Evolutionary conservation across 192 early-diverging fungal species (phyloP).

Genomic region (Spizellomyces punctatus): DNA sequence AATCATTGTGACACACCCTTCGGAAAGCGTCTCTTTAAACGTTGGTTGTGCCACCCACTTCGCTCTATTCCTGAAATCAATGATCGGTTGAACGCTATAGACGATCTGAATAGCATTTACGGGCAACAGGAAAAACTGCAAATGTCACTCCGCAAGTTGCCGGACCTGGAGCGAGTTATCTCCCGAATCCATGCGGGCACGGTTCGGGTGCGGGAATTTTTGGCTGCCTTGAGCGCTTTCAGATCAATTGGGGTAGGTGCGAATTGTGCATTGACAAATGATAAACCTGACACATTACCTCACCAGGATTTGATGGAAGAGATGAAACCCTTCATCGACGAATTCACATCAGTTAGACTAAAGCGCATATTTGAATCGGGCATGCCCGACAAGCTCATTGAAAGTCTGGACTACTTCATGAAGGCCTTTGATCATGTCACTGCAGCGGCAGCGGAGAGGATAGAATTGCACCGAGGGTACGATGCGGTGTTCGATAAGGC

Average conservation of each 20-base stretch:
- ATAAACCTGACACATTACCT: background rate
- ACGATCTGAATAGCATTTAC: constrained; percentile 65
- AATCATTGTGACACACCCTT: constrained; percentile 87
- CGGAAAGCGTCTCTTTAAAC: constrained; percentile 63
- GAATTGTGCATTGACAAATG: constrained; percentile 39
- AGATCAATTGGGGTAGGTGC: constrained; percentile 31
- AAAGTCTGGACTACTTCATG: constrained; percentile 70
- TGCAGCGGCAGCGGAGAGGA: constrained; percentile 45
- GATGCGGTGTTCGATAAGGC: constrained; percentile 82
- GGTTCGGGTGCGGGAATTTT: constrained; percentile 85
- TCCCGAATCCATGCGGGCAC: constrained; percentile 85
- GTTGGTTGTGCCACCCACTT: constrained; percentile 91
- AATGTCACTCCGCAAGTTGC: constrained; percentile 44
- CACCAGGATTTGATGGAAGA: constrained; percentile 8
- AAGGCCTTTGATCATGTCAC: constrained; percentile 73
- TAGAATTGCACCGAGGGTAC: constrained; percentile 57
- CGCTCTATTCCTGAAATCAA: constrained; percentile 68
- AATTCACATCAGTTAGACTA: constrained; percentile 40
- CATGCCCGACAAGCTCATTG: constrained; percentile 55
- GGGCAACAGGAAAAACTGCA: constrained; percentile 24
- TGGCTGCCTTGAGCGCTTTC: constrained; percentile 66
- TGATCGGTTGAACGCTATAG: constrained; percentile 84
- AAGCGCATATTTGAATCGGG: constrained; percentile 46
- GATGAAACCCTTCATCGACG: constrained; percentile 17
- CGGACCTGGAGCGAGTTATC: constrained; percentile 90